A percentile compares a stretch with the other conserved stretches of the same genome.
Conservation (phyloP, 176 grass and related monocot species). For the Paspalum vaginatum region DNA sequence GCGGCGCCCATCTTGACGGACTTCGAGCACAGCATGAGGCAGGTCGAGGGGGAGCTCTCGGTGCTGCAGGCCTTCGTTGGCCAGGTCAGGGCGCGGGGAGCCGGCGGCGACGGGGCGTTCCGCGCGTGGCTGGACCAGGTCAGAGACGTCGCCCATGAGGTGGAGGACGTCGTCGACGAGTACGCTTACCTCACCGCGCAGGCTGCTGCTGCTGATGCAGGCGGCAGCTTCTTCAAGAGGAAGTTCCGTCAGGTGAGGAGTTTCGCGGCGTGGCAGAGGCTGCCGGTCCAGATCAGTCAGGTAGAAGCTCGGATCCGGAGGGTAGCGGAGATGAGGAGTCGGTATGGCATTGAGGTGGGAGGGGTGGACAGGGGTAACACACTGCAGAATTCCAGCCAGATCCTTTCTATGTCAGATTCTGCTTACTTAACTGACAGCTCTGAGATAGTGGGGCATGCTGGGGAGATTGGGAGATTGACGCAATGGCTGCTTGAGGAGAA, state of each 20-base stretch:
- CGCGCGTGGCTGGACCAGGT: slow-evolving; percentile 47
- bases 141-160: slow-evolving; percentile 47
- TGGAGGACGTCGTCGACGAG: slow-evolving; percentile 62
- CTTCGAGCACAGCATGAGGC: slow-evolving; percentile 45
- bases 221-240: slow-evolving; percentile 39
- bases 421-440: slow-evolving; percentile 28
- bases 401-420: slow-evolving; percentile 29
- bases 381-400: background rate
- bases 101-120: slow-evolving; percentile 24
- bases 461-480: slow-evolving; percentile 36
- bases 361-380: background rate
- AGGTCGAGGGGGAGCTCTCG: slow-evolving; percentile 43
- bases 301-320: slow-evolving; percentile 46
- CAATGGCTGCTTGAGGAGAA: slow-evolving; percentile 40
- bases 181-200: slow-evolving; percentile 46
- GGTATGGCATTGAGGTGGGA: slow-evolving; percentile 32
- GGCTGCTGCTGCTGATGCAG: background rate
- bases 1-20: slow-evolving; percentile 32
- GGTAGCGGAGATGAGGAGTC: slow-evolving; percentile 43
- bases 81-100: slow-evolving; percentile 20
- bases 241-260: slow-evolving; percentile 44
- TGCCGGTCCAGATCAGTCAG: slow-evolving; percentile 38
- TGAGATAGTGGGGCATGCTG: slow-evolving; percentile 43
- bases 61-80: slow-evolving; percentile 53
- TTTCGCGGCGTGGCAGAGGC: slow-evolving; percentile 24